These are phyloP conservation scores for Juglanconis juglandina DNA, from an alignment of 2,329 filamentous ascomycete species.

Conservation along the genomic window DNA sequence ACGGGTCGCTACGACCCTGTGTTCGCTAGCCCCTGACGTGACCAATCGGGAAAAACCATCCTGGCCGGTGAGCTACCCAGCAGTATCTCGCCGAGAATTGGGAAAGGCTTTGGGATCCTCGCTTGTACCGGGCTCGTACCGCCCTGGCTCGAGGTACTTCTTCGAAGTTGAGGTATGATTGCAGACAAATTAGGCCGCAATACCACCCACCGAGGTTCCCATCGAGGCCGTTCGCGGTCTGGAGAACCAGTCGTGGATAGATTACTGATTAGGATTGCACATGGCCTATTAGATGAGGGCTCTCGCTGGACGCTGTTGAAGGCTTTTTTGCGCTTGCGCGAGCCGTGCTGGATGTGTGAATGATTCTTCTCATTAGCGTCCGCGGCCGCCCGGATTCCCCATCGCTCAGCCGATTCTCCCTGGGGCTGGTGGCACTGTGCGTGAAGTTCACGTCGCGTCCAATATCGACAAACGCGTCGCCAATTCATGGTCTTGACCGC, in stretches of 20 bases:
- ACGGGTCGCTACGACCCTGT: conserved; percentile 12
- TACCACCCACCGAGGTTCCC: not conserved
- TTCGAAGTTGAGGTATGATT: not conserved
- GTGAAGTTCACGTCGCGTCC: not conserved
- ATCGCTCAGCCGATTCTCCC: not conserved
- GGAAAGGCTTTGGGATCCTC: not conserved
- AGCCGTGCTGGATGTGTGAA: too few species aligned
- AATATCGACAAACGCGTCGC: not conserved
- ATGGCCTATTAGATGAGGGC: not conserved
- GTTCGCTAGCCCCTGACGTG: not conserved
- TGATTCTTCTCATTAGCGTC: not conserved
- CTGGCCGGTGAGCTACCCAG: not conserved
- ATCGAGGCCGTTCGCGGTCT: conserved; percentile 8
- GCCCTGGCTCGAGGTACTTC: conserved; percentile 10
- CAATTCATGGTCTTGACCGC: not conserved
- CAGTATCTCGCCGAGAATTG: not conserved
- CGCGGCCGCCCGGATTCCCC: not conserved
- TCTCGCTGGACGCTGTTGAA: too few species aligned
- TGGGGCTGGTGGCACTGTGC: not conserved
- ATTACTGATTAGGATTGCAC: conserved; percentile 6
- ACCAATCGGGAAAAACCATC: conserved; percentile 16
- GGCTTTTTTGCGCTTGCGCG: not conserved
- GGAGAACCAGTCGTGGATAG: conserved; percentile 5
- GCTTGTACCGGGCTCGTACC: conserved; percentile 9
- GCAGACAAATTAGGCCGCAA: not conserved